Evolutionary conservation across 192 early-diverging fungal genomes (phyloP), one percentile per base, ranked within the genome.

Genomic region (Coemansia guatemalensis): DNA sequence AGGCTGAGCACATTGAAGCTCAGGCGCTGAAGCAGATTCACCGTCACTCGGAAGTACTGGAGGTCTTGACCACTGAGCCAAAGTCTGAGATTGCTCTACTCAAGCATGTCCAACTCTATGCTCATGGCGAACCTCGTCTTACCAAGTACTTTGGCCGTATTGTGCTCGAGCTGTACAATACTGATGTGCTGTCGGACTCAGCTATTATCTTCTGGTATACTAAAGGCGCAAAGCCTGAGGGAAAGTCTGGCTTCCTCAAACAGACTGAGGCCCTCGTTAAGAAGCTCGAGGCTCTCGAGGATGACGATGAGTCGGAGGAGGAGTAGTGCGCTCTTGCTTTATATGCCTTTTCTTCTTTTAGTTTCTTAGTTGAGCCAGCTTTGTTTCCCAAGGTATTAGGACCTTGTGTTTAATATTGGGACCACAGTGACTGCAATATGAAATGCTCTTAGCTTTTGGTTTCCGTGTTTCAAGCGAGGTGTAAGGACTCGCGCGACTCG

Each of bases 121-220:
- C 89, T 72, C 94, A 95, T 78, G 89, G 91, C 63, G 91, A 98
- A 76, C 88, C 91, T 5, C 89, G 90, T 53, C 87, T 98, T 62
- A 89, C 88, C 51, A 95, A 93, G 85, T 82, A 86, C 68, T 98
- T 92, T 84, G 86, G 89, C 58, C 83, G 85, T 64, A 93, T 96
- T 47, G 85, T 93, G 51, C 84, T 88, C 50, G 74, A 84, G 27
- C 83, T 98, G 57, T 97, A 98, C 87, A 88, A 94, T 71, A 82
- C 90, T 56, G 96, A 96, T 64, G 92, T 93, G 30, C 75, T 98
- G 22, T 93, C 93, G 5, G 95, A 95, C 62, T 90, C 85, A 60
- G 94, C 94, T 39, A 92, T 98, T 62, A 72, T 97, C 24, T 98
- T 95, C 82, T 98, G 96, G 96, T 85, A 81, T 22, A 88, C 93